Base-by-base conservation (phyloP, 306 rosid species). In the Rubus parviflorus region DNA sequence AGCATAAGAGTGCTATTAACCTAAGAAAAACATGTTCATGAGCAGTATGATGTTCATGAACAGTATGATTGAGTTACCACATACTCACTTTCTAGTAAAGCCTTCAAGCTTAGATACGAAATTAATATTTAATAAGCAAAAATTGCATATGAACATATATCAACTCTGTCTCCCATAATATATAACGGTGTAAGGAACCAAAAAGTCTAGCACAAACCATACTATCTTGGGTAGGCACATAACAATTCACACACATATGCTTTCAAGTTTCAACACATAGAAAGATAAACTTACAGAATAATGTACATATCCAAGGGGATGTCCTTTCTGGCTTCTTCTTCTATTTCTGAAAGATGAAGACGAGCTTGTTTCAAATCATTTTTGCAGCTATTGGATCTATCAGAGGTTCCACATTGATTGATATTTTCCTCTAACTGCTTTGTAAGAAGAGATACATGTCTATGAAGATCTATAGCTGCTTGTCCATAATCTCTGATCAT, bases 401-500 rank as follows among this genome's bases (percentile, higher is more conserved):
- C 97, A 72, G 91, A 87, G 57, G 83, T 68, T 56, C 92, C 89
- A 78, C 75, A 76, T 47, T 79, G 87, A 80, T 70, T 84, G 77
- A 74, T 57, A 79, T 80, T 90, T 75, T 88, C 92, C 84, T 88
- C 90, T 62, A 82, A 75, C 66, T 67, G 88, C 80, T 86, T 89
- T 47, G 77, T 76, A 63, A 89, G 84, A 86, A 88, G 77, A 70
- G 90, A 81, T 73, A 89, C 82, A 77, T 89, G 91, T 88, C 91
- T 90, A 87, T 73, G 85, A 77, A 92, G 89, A 83, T 95, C 98
- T 45, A 56, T 81, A 78, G 89, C 96, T 46, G 97, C 98, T 90
- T 89, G 97, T 56, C 80, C 91, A 79, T 95, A 92, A 82, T 95
- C 97, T 87, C 98, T 87, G 76, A 95, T 92, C 91, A 84, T 92